Evolutionary conservation across 768 basidiomycete genomes (phyloP), one percentile per base, ranked within the genome.

Genomic region (Paxillus ammoniavirescens): DNA sequence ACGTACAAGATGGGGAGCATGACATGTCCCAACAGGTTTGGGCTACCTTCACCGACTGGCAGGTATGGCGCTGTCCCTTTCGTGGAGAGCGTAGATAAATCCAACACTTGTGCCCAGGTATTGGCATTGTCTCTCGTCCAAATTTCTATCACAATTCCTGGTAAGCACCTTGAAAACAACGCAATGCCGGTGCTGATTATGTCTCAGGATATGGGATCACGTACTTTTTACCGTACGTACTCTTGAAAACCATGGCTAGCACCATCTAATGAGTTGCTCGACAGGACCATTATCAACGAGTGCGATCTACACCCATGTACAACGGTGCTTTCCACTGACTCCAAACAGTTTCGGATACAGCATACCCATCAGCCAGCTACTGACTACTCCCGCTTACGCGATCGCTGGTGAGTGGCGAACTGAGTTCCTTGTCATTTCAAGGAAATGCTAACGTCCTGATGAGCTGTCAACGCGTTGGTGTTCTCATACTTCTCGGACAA

Each of bases 341-440:
- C 46, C 44, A 26, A 8, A 30, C 54, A 84, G 83, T 18, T 87
- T 88, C 50, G 86, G 86, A 2, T 79, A 81, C 62, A 65, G 76
- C 3, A 64, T 79, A 4, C 69, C 83, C 0, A 73, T 84, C 49
- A 82, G 79, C 50, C 84, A 87, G 59, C 72, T 89, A 3, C 75
- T 89, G 38, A 86, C 85, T 2, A 79, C 88, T 0, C 87, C 87
- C 2, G 84, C 85, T 8, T 88, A 87, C 59, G 65, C 84, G 18
- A 67, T 80, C 42, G 84, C 83, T 12, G 81, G 86, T 87, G 58
- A 35, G 82, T 67, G 0, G 15, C 6, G n/a, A 42, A 45, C 31
- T 23, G 0, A 14, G 9, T 31, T 6, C 26, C 7, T 18, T 26
- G n/a, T 12, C 21, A 31, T 33, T 8, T 36, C n/a, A 14, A 42